Evolutionary conservation across 1,284 basidiomycete species (phyloP), one percentile per base, ranked within the genome.

Genomic region (Apiotrichum porosum): DNA sequence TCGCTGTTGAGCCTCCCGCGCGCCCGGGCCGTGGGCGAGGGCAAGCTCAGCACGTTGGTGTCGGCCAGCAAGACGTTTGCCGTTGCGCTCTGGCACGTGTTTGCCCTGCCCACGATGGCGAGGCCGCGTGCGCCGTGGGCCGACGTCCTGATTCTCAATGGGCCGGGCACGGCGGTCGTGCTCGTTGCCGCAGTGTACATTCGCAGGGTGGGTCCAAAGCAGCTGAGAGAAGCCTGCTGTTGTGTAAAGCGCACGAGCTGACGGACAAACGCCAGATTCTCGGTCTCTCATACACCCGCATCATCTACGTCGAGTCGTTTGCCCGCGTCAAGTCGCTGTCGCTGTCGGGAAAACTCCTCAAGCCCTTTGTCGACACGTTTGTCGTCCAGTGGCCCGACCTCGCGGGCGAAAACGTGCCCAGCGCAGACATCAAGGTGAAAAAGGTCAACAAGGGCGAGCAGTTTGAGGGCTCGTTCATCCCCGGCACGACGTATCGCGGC

Each of bases 231-330:
- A 83, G 83, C 55, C 81, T 81, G 66, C 26, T 14, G 18, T 15
- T 30, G n/a, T n/a, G n/a, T n/a, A n/a, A n/a, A n/a, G n/a, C n/a
- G n/a, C n/a, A n/a, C n/a, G n/a, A n/a, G n/a, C n/a, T n/a, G n/a
- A n/a, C n/a, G n/a, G 8, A 28, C 41, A 17, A 22, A 39, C 32
- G 63, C 28, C 66, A 94, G 90, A 76, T 94, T 50, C 62, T 94
- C 23, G 86, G 85, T 9, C 68, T 91, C 12, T 75, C 77, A 15
- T 80, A 84, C 3, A 88, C 94, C 2, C 78, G 76, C 37, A 70
- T 91, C 23, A 81, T 99, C 47, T 99, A 97, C 69, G 78, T 97
- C 36, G 95, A 98, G 71, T 93, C 91, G 0, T 95, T 95, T 66
- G 92, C 95, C 6, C 83, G 95, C 14, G 91, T 97, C 6, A 78